Percentiles rank a stretch among this genome's conserved stretches.
phyloP scores from a whole-genome alignment of 1,284 basidiomycete genomes.

The Lentinus polychrous region DNA sequence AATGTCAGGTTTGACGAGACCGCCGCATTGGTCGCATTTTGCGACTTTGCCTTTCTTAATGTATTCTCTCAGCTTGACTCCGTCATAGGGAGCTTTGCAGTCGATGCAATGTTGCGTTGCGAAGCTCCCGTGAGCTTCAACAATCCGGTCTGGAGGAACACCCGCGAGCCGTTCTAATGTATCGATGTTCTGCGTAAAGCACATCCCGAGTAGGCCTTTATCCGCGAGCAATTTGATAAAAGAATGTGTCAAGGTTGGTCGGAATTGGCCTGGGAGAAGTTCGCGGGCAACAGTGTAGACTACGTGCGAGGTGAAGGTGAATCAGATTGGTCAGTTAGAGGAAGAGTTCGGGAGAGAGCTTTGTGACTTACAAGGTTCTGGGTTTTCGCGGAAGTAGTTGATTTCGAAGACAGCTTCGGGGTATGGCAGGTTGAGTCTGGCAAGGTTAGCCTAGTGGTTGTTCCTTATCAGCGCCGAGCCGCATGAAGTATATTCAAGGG shows the following conservation, averaged over 20 bases:
- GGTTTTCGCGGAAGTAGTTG: slow-evolving; percentile 64
- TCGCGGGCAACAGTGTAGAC: slow-evolving; percentile 88
- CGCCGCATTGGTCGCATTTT: slow-evolving; percentile 56
- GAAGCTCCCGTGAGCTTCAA: slow-evolving; percentile 95
- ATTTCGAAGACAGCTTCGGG: slow-evolving; percentile 83
- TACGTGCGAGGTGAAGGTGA: slow-evolving; percentile 15
- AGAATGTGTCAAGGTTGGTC: slow-evolving; percentile 86
- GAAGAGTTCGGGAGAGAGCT: background rate
- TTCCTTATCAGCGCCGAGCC: too few species aligned
- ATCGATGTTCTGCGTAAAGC: slow-evolving; percentile 91
- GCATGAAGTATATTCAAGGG: too few species aligned
- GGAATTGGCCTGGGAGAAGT: slow-evolving; percentile 82
- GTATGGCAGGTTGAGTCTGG: slow-evolving; percentile 64
- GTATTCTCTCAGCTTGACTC: slow-evolving; percentile 60
- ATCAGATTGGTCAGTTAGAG: slow-evolving; percentile 1
- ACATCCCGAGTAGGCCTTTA: slow-evolving; percentile 61
- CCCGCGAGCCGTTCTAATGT: slow-evolving; percentile 87
- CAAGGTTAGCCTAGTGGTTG: slow-evolving; percentile 76
- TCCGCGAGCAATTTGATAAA: slow-evolving; percentile 77
- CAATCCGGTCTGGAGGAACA: slow-evolving; percentile 64
- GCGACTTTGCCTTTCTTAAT: slow-evolving; percentile 58
- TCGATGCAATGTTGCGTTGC: slow-evolving; percentile 76
- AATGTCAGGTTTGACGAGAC: slow-evolving; percentile 86
- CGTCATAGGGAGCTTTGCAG: slow-evolving; percentile 55
- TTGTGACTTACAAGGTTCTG: slow-evolving; percentile 55